Base-by-base conservation (phyloP, 176 grass and related monocot species). In the Triticum dicoccoides region DNA sequence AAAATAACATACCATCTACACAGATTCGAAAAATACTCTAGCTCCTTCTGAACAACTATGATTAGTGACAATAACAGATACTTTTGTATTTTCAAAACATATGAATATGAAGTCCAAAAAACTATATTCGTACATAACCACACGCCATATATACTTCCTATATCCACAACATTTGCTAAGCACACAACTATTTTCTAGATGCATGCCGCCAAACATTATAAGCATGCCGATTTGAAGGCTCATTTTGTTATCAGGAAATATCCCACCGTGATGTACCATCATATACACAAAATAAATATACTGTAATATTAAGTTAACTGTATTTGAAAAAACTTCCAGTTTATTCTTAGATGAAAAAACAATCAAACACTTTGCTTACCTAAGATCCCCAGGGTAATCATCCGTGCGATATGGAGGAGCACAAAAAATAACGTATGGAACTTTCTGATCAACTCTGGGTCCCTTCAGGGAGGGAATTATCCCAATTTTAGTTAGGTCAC, bases 351-450 rank as follows among this genome's bases (percentile, higher is more conserved):
- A 52, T 56, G 29, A 65, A 42, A 39, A 44, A 69, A 4, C 5
- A 42, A 83, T 20, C 12, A 76, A 72, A 69, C 38, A 63, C 42
- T 80, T 84, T 80, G 52, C 75, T 82, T 92, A 98, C 96, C 96
- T 88, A 44, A 92, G 62, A 89, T 95, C 93, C 34, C 81, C 84
- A 51, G 90, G 74, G 56, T 98, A 98, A 88, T 98, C 96, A 84
- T 89, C 85, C 11, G 89, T 87, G 29, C 61, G 90, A 88, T 83
- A 92, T 51, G 96, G 93, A 44, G 96, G 93, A 81, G 96, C 91
- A 73, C 96, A 98, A 84, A 98, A 95, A 85, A 98, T 92, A 27
- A 95, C 82, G 65, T 91, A 91, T 34, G 96, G 86, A 56, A 95
- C 85, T 73, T 95, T 95, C 38, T 90, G 74, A 74, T 47, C 61